Conservation (phyloP, 208 protist species). For the Novymonas esmeraldas region DNA sequence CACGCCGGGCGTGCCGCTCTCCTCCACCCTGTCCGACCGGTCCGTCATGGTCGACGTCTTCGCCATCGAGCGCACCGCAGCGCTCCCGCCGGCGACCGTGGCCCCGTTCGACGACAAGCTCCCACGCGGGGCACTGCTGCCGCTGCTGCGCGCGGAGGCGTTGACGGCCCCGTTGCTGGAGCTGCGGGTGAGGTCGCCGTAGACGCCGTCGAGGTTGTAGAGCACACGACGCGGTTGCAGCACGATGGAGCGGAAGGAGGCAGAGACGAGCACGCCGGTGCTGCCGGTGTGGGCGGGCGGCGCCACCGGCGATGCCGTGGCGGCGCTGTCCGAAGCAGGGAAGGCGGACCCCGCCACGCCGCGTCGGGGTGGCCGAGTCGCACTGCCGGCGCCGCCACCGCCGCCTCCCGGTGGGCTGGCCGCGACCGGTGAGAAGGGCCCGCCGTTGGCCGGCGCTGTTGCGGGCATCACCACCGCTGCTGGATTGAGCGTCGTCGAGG, state of each 20-base stretch:
- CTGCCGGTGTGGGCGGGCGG: constrained; percentile 11
- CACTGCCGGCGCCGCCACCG: not conserved
- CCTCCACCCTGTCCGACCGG: not conserved
- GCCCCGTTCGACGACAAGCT: not conserved
- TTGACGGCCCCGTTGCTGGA: not conserved
- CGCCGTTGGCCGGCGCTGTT: not conserved
- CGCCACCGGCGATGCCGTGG: not conserved
- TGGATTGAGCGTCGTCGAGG: not conserved
- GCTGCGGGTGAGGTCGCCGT: not conserved
- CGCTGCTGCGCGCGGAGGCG: not conserved
- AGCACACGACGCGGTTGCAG: constrained; percentile 20
- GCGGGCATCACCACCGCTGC: not conserved
- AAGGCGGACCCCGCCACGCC: too few relatives aligned
- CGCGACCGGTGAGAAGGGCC: not conserved
- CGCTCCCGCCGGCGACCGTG: not conserved
- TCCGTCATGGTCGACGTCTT: not conserved
- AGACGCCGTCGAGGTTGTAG: constrained; percentile 12
- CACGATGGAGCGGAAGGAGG: constrained; percentile 19
- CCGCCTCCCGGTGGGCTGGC: not conserved
- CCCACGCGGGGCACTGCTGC: not conserved
- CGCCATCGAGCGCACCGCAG: not conserved
- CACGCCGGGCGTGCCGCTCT: not conserved
- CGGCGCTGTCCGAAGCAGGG: not conserved
- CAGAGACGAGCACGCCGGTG: constrained; percentile 11
- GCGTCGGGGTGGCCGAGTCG: not conserved